Evolutionary conservation across 208 protist genomes (phyloP).

Genomic region (Trypanosoma rangeli): DNA sequence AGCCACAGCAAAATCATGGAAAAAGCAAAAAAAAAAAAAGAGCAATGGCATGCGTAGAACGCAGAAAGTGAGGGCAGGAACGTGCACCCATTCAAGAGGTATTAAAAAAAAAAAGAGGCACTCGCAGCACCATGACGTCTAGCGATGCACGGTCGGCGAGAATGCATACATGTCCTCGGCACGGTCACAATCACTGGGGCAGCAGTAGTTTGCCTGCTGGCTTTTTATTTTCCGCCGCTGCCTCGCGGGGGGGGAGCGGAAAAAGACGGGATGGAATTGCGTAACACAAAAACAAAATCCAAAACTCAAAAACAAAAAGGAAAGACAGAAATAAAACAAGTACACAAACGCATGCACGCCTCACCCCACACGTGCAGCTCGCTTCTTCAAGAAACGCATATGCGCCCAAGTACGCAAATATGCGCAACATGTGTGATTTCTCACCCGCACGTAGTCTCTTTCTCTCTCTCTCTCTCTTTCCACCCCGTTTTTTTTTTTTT

Average conservation of each 20-base stretch:
- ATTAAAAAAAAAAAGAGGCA: not conserved
- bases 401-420: not conserved
- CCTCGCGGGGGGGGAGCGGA: not conserved
- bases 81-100: no score
- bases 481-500: not conserved
- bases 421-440: not conserved
- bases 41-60: not conserved
- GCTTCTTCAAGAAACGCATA: not conserved
- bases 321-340: not conserved
- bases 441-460: not conserved
- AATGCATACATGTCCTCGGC: not conserved
- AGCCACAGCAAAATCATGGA: not conserved
- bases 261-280: not conserved
- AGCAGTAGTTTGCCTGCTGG: not conserved
- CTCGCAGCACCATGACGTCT: not conserved
- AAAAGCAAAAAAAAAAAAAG: not conserved
- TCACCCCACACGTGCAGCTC: no score
- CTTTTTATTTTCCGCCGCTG: not conserved
- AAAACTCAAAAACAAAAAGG: constrained; percentile 26
- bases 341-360: not conserved
- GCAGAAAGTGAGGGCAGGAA: no score
- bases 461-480: no score
- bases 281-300: no score
- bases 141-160: not conserved
- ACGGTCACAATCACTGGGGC: not conserved